Evolutionary conservation across 441 rosid genomes (phyloP), one percentile per base, ranked within the genome.

Genomic region (Gossypium trilobum): DNA sequence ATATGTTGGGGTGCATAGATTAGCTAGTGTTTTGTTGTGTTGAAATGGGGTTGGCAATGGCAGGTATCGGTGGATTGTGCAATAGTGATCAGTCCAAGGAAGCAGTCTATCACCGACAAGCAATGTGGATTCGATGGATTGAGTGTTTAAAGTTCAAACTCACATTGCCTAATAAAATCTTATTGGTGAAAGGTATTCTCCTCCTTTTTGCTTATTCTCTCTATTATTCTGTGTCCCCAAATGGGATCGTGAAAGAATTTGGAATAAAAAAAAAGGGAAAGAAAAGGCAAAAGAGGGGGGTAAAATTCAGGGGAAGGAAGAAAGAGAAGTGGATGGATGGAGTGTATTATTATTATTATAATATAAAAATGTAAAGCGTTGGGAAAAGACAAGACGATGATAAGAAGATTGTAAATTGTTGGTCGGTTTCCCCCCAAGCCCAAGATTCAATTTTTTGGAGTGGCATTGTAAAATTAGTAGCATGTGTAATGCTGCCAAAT

Each of bases 91-190:
- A 95, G 97, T 81, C 97, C 97, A 20, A 88, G 89, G 82, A 91
- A 87, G 82, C 97, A 95, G 79, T 77, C 97, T 73, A 86, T 95
- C 42, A 90, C 89, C 2, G 84, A 85, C 85, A 95, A 95, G 89
- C 97, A 91, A 72, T 95, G 97, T 80, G 97, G 99, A 59, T 95
- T 95, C 73, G 97, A 92, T 78, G 99, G 99, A 62, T 74, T 95
- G 74, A 84, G 81, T 65, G 92, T 94, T 74, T 92, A 62, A 61
- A 67, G 64, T 60, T 48, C 64, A 29, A 72, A 71, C 16, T 55
- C 56, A 33, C 42, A 33, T 33, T 6, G 11, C 22, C 22, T 19
- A 2, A 17, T 19, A 0, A 17, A 55, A 7, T 31, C 39, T 9
- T n/a, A 25, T 17, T 36, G 10, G 8, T 23, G 9, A 54, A 16